phyloP scores from a whole-genome alignment of 768 basidiomycete genomes.

The Russula brevipes region DNA sequence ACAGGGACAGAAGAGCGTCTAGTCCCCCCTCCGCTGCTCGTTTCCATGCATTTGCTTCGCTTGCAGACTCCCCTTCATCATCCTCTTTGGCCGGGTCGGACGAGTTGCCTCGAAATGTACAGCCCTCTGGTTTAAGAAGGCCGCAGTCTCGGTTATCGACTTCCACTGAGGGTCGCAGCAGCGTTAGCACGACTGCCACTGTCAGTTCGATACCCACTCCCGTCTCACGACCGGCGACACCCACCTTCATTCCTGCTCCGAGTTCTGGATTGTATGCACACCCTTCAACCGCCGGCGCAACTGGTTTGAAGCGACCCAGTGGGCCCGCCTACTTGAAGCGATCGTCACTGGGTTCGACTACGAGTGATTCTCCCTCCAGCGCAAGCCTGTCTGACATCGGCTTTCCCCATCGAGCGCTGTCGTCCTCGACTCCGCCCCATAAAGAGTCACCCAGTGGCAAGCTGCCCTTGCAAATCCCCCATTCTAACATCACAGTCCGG shows the following conservation, averaged over 20 bases:
- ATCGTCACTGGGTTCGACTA: constrained; percentile 54
- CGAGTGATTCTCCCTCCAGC: constrained; percentile 31
- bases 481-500: constrained; percentile 30
- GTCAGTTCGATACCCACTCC: constrained; percentile 61
- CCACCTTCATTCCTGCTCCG: constrained; percentile 72
- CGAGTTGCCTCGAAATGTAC: constrained; percentile 40
- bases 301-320: constrained; percentile 56
- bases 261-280: constrained; percentile 45
- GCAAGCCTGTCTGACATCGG: constrained; percentile 17
- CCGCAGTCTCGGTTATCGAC: constrained; percentile 73
- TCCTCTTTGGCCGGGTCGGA: constrained; percentile 43
- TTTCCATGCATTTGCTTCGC: constrained; percentile 46
- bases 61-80: constrained; percentile 39
- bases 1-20: constrained; percentile 32
- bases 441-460: constrained; percentile 17
- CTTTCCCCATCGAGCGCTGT: constrained; percentile 11
- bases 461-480: constrained; percentile 15
- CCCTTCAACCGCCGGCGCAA: constrained; percentile 32
- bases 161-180: constrained; percentile 41
- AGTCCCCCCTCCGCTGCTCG: constrained; percentile 56
- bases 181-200: constrained; percentile 48
- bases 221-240: constrained; percentile 66
- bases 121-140: constrained; percentile 47
- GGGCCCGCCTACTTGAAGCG: constrained; percentile 47
- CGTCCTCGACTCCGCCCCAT: constrained; percentile 15